Percentiles rank a stretch among this genome's conserved stretches.
These are phyloP conservation scores for Xylariaceae sp. DNA, from an alignment of 2,329 filamentous ascomycete genomes.

Conservation along the genomic window DNA sequence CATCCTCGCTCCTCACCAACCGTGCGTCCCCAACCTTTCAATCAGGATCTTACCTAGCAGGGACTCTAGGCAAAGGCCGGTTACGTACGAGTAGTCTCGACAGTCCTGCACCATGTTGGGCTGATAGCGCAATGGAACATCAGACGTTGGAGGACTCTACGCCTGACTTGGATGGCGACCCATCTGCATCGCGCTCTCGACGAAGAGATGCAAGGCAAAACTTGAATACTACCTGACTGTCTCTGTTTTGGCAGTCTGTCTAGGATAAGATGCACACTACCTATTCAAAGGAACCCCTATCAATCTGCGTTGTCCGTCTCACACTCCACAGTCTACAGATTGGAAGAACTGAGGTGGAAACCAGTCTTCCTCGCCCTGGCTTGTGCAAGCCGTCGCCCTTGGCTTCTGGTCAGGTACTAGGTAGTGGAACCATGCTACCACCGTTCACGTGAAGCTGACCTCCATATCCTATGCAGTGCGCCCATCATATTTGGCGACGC, in stretches of 20 bases:
- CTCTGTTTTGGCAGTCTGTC: neutral
- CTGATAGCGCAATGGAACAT: no score
- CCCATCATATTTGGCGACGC: no score
- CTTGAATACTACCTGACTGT: neutral
- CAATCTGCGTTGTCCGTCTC: conserved; percentile 1
- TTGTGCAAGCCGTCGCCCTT: neutral
- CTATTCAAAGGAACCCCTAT: neutral
- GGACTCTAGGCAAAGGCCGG: neutral
- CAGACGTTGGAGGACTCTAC: neutral
- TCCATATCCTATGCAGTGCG: neutral
- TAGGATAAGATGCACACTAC: neutral
- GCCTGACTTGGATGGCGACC: neutral
- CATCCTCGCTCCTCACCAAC: neutral
- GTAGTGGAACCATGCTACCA: no score
- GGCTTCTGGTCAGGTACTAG: neutral
- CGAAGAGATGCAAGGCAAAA: neutral
- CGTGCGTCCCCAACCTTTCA: neutral
- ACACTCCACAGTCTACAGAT: neutral
- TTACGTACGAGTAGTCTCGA: neutral
- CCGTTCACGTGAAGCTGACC: neutral
- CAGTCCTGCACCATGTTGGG: no score
- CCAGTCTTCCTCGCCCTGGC: neutral
- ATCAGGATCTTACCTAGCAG: no score
- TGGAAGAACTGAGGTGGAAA: neutral
- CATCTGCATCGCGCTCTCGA: neutral